Conservation (phyloP, 129 eudicot genomes). For the Sambucus nigra region DNA sequence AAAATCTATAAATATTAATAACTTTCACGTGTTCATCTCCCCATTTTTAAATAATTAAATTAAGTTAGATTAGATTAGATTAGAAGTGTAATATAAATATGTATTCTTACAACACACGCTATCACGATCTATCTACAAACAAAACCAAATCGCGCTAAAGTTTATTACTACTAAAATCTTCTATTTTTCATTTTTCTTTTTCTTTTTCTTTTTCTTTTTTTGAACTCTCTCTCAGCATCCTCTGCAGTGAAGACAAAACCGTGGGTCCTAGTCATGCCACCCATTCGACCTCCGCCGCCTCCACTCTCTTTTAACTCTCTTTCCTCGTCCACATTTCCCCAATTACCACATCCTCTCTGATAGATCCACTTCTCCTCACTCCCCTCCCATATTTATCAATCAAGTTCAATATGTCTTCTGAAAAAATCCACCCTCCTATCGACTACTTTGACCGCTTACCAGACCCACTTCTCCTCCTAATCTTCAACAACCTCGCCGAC, state of each 20-base stretch:
- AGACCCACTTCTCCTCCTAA: constrained; percentile 55
- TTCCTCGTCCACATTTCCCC: neutral
- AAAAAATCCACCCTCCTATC: constrained; percentile 11
- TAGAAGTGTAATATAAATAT: no score
- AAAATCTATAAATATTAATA: no score
- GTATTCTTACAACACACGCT: no score
- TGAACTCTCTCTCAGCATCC: neutral
- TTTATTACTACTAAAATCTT: no score
- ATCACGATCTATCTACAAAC: no score
- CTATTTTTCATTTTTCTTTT: neutral
- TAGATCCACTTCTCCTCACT: neutral
- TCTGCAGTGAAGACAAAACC: constrained; percentile 1
- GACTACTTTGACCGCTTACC: constrained; percentile 82
- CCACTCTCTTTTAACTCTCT: neutral
- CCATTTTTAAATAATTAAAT: no score
- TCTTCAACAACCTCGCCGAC: constrained; percentile 83
- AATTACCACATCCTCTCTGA: neutral
- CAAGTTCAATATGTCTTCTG: neutral
- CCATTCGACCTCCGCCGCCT: neutral
- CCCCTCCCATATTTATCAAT: neutral
- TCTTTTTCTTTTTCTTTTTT: neutral
- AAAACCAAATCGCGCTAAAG: no score
- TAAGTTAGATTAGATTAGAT: no score
- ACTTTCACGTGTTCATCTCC: no score
- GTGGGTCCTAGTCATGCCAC: neutral